Percentiles rank a stretch among this genome's conserved stretches.
These are phyloP conservation scores for Coemansia sp. DNA, from an alignment of 192 early-diverging fungal species.

Conservation along the genomic window DNA sequence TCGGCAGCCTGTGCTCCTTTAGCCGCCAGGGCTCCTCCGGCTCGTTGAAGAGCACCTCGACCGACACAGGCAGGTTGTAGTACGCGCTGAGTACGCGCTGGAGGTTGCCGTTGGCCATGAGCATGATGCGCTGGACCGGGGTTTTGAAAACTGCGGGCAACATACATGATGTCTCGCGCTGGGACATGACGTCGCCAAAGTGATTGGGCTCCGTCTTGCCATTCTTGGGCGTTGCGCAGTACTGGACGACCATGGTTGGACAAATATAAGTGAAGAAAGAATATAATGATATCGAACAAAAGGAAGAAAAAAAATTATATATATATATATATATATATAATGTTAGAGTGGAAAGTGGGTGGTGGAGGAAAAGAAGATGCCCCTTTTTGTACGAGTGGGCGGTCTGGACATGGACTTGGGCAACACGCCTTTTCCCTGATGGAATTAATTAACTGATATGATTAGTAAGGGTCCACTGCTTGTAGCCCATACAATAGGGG, in stretches of 20 bases:
- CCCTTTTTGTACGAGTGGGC: neutral
- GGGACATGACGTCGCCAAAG: constrained; percentile 57
- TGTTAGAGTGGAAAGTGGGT: neutral
- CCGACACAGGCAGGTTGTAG: constrained; percentile 56
- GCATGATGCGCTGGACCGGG: constrained; percentile 57
- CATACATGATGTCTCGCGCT: constrained; percentile 57
- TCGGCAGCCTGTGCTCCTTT: constrained; percentile 24
- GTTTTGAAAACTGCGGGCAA: constrained; percentile 47
- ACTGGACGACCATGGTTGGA: constrained; percentile 45
- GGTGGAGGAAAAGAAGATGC: neutral
- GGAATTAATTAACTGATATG: neutral
- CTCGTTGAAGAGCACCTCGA: constrained; percentile 51
- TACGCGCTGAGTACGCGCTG: constrained; percentile 57
- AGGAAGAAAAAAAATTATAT: too few relatives aligned
- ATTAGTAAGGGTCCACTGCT: too few relatives aligned
- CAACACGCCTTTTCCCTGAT: neutral
- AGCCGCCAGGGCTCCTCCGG: constrained; percentile 16
- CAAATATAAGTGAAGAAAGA: neutral
- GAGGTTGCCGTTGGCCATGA: constrained; percentile 57
- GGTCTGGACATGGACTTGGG: neutral
- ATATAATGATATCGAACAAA: neutral
- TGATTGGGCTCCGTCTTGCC: constrained; percentile 49
- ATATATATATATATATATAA: too few relatives aligned
- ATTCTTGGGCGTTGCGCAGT: constrained; percentile 21
- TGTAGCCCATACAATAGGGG: too few relatives aligned